Evolutionary conservation across 176 grass and related monocot genomes (phyloP).

Genomic region (Musa beccarii): DNA sequence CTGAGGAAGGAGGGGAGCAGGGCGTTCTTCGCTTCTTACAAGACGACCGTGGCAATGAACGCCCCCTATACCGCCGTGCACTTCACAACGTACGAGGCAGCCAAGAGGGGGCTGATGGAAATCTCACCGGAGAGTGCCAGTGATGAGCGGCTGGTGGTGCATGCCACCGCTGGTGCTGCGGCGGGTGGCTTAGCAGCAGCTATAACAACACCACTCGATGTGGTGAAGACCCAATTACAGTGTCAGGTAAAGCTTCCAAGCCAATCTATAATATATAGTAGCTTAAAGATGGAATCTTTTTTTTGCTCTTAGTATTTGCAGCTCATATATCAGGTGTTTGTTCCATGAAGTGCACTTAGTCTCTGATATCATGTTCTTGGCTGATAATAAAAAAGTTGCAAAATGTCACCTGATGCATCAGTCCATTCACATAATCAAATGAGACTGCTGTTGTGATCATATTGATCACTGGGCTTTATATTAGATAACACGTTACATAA

Average conservation of each 20-base stretch:
- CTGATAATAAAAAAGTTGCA: no score
- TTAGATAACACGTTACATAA: no score
- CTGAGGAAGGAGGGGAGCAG: conserved; percentile 12
- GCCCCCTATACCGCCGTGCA: conserved; percentile 19
- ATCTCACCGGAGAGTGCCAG: conserved; percentile 12
- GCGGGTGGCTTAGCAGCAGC: conserved; percentile 12
- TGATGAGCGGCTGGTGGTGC: conserved; percentile 17
- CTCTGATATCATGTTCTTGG: not conserved
- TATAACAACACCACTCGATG: conserved; percentile 15
- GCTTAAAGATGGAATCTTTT: not conserved
- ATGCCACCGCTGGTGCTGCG: conserved; percentile 20
- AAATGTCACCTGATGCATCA: not conserved
- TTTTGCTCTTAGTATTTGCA: not conserved
- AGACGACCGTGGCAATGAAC: conserved; percentile 20
- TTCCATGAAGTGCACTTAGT: not conserved
- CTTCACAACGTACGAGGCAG: conserved; percentile 20
- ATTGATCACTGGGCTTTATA: no score
- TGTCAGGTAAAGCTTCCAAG: conserved; percentile 14
- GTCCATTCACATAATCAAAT: no score
- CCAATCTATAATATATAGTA: not conserved
- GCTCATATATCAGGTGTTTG: not conserved
- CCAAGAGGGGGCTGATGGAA: conserved; percentile 15
- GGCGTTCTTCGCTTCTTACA: conserved; percentile 18
- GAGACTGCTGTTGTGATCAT: not conserved
- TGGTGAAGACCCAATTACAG: conserved; percentile 18